Evolutionary conservation across 108 stramenopile genomes (phyloP).

Genomic region (Fragilaria radians): DNA sequence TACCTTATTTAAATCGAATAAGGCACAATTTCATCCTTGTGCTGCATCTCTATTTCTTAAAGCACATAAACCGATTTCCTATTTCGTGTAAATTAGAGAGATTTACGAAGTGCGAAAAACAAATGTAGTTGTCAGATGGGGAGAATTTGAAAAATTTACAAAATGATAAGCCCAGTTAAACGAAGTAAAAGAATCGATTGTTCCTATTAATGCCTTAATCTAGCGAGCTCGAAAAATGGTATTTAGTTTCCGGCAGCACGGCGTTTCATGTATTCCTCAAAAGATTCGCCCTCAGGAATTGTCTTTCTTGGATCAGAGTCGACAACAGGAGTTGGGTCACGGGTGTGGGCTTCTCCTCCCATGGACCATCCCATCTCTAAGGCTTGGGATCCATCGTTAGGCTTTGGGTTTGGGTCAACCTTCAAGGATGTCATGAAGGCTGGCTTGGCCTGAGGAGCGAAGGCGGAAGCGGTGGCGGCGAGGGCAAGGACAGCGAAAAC

Average conservation of each 20-base stretch:
- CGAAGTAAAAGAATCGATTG: too few relatives aligned
- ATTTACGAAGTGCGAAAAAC: too few relatives aligned
- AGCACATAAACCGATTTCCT: too few relatives aligned
- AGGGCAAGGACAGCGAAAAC: background rate
- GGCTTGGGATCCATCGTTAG: slow-evolving; percentile 6
- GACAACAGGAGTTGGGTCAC: slow-evolving; percentile 1
- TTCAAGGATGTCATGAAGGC: slow-evolving; percentile 6
- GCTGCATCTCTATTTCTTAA: too few relatives aligned
- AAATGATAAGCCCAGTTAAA: too few relatives aligned
- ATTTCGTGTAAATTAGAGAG: too few relatives aligned
- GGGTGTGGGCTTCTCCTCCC: slow-evolving; percentile 11
- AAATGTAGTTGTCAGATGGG: too few relatives aligned
- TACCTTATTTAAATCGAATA: too few relatives aligned
- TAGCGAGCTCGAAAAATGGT: too few relatives aligned
- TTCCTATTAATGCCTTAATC: too few relatives aligned
- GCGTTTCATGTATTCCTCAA: slow-evolving; percentile 11
- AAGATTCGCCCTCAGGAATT: slow-evolving; percentile 10
- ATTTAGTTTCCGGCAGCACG: slow-evolving; percentile 1
- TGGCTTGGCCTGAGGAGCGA: slow-evolving; percentile 10
- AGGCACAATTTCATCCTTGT: too few relatives aligned
- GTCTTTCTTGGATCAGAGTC: slow-evolving; percentile 3
- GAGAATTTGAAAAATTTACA: too few relatives aligned
- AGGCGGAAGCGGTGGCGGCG: slow-evolving; percentile 12
- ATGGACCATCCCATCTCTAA: slow-evolving; percentile 24
- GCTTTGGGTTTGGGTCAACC: slow-evolving; percentile 8